Conservation (phyloP, 208 protist species). For the Trichomonas vaginalis region DNA sequence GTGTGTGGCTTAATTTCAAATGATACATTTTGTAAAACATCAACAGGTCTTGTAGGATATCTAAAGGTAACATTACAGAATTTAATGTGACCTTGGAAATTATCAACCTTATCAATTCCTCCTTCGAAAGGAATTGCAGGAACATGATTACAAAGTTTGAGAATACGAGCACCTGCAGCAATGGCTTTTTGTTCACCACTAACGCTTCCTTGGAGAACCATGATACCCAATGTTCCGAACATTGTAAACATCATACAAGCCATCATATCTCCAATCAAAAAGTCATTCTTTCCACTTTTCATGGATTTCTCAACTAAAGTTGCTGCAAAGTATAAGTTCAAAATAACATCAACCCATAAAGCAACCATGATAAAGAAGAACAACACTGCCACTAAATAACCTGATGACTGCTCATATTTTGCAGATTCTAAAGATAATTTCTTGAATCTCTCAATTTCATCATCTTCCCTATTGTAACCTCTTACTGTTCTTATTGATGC, state of each 20-base stretch:
- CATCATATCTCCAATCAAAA: not conserved
- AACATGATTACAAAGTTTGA: not conserved
- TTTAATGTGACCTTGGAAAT: not conserved
- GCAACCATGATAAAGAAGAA: not conserved
- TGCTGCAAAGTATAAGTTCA: not conserved
- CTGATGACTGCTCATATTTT: not conserved
- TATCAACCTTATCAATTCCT: not conserved
- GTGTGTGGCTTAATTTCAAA: constrained; percentile 22
- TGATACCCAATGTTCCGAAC: not conserved
- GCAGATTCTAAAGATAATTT: not conserved
- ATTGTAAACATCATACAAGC: not conserved
- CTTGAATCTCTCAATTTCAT: not conserved
- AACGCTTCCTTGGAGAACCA: not conserved
- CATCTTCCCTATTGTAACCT: not conserved
- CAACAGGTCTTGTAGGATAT: not conserved
- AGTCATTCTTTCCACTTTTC: not conserved
- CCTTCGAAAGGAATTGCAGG: not conserved
- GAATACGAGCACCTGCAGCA: not conserved
- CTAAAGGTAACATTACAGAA: not conserved
- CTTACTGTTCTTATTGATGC: not conserved
- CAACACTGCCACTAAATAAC: not conserved
- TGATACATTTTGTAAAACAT: constrained; percentile 21
- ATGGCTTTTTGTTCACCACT: not conserved
- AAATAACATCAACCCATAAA: not conserved
- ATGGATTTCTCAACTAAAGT: not conserved